These are phyloP conservation scores for Rhododendron ferrugineum DNA, from an alignment of 148 eudicot genomes.

Conservation along the genomic window DNA sequence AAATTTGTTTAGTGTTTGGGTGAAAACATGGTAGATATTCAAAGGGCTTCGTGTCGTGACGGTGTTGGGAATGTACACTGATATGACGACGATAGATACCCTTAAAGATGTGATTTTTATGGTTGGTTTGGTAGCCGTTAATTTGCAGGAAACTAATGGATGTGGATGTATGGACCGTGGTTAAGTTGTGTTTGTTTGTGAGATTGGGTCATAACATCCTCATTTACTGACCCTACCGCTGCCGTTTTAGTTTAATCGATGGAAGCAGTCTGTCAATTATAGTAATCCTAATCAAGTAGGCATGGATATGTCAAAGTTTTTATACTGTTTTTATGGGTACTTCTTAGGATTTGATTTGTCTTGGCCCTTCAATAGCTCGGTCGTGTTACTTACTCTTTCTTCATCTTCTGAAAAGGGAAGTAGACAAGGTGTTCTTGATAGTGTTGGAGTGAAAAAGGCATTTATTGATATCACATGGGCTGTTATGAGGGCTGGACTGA, in stretches of 20 bases:
- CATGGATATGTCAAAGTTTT: neutral
- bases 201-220: neutral
- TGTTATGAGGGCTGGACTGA: conserved; percentile 27
- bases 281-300: neutral
- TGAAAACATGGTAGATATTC: neutral
- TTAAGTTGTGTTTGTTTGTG: neutral
- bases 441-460: conserved; percentile 2
- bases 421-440: neutral
- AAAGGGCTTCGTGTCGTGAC: neutral
- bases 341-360: neutral
- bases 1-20: neutral
- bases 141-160: neutral
- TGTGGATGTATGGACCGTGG: neutral
- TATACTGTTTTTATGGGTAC: neutral
- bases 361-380: neutral
- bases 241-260: neutral
- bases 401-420: neutral
- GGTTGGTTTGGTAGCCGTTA: neutral
- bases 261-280: neutral
- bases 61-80: neutral
- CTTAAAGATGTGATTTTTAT: neutral
- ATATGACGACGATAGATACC: neutral
- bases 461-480: conserved; percentile 26
- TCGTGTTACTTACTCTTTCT: neutral
- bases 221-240: neutral